Percentiles rank a stretch among this genome's conserved stretches.
Conservation (phyloP, 2,329 filamentous ascomycete species). For the Aspergillus versicolor region DNA sequence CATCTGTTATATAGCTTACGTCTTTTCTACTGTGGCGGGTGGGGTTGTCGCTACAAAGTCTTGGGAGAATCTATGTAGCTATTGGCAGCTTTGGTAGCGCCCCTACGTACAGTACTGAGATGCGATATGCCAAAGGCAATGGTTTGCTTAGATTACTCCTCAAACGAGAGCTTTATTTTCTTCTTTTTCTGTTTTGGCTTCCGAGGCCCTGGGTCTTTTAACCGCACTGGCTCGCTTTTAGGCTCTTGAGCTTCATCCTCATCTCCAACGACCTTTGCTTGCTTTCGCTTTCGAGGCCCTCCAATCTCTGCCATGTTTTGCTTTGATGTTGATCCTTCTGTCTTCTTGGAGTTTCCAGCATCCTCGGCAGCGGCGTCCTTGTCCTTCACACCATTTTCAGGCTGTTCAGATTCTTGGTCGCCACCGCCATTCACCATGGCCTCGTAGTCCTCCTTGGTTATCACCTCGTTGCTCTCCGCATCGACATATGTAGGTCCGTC, state of each 20-base stretch:
- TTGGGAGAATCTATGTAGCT: background rate
- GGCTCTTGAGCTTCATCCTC: slow-evolving; percentile 30
- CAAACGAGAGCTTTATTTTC: slow-evolving; percentile 49
- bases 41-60: background rate
- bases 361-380: slow-evolving; percentile 12
- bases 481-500: slow-evolving; percentile 47
- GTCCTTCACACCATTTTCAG: slow-evolving; percentile 7
- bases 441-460: slow-evolving; percentile 46
- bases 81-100: background rate
- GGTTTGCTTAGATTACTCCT: slow-evolving; percentile 25
- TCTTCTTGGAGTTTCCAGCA: slow-evolving; percentile 13
- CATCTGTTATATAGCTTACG: background rate
- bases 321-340: slow-evolving; percentile 23
- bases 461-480: slow-evolving; percentile 44
- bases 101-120: background rate
- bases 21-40: background rate
- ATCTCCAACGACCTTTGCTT: slow-evolving; percentile 41
- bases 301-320: slow-evolving; percentile 43
- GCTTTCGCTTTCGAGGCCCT: slow-evolving; percentile 42
- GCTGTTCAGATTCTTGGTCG: slow-evolving; percentile 18
- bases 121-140: background rate
- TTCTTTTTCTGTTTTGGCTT: slow-evolving; percentile 44
- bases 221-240: slow-evolving; percentile 22
- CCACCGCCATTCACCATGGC: slow-evolving; percentile 33
- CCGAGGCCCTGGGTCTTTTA: slow-evolving; percentile 24